Percentiles rank a stretch among this genome's conserved stretches.
These are phyloP conservation scores for Eudorina sp. DNA, from an alignment of 139 green algal species.

Conservation along the genomic window DNA sequence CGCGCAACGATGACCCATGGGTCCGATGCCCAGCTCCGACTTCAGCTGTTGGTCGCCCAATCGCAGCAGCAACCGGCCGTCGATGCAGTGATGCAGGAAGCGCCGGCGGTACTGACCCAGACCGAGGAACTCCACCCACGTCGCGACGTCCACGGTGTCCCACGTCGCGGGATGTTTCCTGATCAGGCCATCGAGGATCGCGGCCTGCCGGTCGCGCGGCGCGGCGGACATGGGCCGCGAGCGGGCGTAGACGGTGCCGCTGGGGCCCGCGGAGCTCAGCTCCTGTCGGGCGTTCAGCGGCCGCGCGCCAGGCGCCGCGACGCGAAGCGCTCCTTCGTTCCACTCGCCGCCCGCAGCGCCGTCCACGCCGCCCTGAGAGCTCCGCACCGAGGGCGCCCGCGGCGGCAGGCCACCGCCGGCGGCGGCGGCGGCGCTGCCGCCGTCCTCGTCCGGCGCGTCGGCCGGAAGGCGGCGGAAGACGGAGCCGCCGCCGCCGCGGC, in stretches of 20 bases:
- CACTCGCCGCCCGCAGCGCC: background rate
- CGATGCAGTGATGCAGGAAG: slow-evolving; percentile 79
- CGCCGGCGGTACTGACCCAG: slow-evolving; percentile 78
- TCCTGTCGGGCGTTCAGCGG: background rate
- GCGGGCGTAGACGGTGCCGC: background rate
- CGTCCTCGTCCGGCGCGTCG: background rate
- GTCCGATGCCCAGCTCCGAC: slow-evolving; percentile 76
- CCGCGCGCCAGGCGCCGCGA: slow-evolving; percentile 16
- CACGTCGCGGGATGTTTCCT: slow-evolving; percentile 48
- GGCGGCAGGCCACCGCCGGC: background rate
- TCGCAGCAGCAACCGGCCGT: slow-evolving; percentile 71
- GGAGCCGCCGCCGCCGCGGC: background rate
- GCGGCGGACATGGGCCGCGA: slow-evolving; percentile 45
- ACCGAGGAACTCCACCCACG: slow-evolving; percentile 78
- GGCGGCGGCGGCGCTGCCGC: no score
- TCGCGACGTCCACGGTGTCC: slow-evolving; percentile 70
- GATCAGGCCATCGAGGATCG: slow-evolving; percentile 27
- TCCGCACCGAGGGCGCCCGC: background rate
- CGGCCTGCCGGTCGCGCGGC: slow-evolving; percentile 47
- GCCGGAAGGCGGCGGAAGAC: slow-evolving; percentile 30
- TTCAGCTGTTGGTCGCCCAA: slow-evolving; percentile 74
- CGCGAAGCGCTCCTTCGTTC: slow-evolving; percentile 28
- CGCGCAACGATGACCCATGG: slow-evolving; percentile 71
- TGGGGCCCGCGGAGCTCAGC: background rate
- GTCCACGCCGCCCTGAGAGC: background rate